Conservation (phyloP, 1,284 basidiomycete genomes). For the Irpex sp. region DNA sequence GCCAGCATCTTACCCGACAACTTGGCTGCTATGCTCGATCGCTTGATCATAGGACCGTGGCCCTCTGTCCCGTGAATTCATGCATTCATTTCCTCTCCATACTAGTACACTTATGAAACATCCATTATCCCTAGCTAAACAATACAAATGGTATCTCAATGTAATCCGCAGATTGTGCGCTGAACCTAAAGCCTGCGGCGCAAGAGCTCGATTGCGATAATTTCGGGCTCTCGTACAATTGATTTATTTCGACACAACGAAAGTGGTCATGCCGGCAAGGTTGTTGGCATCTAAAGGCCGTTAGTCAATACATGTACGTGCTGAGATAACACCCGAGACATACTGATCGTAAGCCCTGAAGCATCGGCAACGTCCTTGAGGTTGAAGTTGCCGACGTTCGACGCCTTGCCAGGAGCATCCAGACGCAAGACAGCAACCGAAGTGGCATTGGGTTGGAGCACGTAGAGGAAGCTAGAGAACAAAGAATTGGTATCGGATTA, state of each 20-base stretch:
- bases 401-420: conserved; percentile 22
- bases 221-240: background rate
- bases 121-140: background rate
- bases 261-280: background rate
- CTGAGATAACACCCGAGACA: conserved; percentile 11
- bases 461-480: conserved; percentile 23
- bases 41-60: background rate
- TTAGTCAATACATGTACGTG: background rate
- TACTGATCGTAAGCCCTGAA: conserved; percentile 15
- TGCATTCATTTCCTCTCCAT: background rate
- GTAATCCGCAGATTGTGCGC: background rate
- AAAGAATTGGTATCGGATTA: background rate
- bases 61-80: background rate
- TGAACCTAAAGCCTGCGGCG: no score
- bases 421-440: conserved; percentile 25
- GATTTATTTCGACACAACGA: background rate
- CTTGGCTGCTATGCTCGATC: no score
- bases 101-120: background rate
- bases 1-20: background rate
- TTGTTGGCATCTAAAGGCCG: background rate
- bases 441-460: conserved; percentile 22
- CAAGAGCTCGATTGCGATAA: no score
- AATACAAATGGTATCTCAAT: background rate
- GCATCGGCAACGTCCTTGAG: conserved; percentile 11
- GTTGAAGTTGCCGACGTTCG: conserved; percentile 18